phyloP scores from a whole-genome alignment of 331 rosid genomes.

The Malus hybrid region DNA sequence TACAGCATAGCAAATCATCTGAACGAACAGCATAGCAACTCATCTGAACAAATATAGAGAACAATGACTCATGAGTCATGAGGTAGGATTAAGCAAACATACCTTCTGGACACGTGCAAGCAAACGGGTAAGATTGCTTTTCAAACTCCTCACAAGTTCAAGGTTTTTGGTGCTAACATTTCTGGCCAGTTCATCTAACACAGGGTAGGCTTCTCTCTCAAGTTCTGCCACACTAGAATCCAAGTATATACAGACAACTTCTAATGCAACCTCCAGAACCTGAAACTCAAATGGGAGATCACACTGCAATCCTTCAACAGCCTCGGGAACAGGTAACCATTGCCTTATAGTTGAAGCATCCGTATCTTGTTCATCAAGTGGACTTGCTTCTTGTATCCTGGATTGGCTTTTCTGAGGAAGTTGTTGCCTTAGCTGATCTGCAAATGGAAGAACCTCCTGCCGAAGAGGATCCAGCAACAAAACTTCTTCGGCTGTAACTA shows the following conservation, averaged over 20 bases:
- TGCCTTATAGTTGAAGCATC: constrained; percentile 35
- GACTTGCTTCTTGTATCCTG: constrained; percentile 18
- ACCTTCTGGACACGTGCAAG: constrained; percentile 96
- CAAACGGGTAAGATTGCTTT: constrained; percentile 81
- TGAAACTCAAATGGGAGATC: constrained; percentile 96
- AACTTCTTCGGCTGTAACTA: constrained; percentile 90
- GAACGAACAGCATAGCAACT: neutral
- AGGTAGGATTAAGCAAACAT: constrained; percentile 1
- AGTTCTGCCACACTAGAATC: constrained; percentile 79
- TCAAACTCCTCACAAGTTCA: constrained; percentile 84
- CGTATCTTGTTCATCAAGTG: constrained; percentile 49
- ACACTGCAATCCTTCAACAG: constrained; percentile 50
- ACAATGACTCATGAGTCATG: neutral
- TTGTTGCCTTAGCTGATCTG: constrained; percentile 76
- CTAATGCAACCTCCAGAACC: constrained; percentile 88
- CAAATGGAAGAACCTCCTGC: constrained; percentile 90
- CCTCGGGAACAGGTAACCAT: constrained; percentile 52
- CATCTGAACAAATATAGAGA: neutral
- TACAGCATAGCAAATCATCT: neutral
- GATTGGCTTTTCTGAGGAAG: constrained; percentile 45
- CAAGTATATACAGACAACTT: constrained; percentile 68
- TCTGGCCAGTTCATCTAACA: constrained; percentile 78
- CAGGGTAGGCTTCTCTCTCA: constrained; percentile 83
- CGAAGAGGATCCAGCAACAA: constrained; percentile 76
- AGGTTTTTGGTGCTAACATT: constrained; percentile 95